Evolutionary conservation across 805 yeast species (phyloP).

Genomic region (Cephaloascus albidus): DNA sequence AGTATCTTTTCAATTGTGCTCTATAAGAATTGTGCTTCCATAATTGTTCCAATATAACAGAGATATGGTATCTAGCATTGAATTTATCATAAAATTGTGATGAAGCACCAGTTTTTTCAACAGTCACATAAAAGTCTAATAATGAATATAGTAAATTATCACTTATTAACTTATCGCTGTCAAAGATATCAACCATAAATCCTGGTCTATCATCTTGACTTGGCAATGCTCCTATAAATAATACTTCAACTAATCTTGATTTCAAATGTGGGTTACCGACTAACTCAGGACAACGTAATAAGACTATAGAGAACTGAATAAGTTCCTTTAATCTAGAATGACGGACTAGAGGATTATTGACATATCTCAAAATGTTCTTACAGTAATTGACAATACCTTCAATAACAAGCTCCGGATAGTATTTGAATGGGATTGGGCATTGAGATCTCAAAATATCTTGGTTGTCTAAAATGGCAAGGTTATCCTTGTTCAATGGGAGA

Average conservation of each 20-base stretch:
- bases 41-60: slow-evolving; percentile 70
- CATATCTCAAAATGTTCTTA: slow-evolving; percentile 47
- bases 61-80: slow-evolving; percentile 79
- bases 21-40: slow-evolving; percentile 72
- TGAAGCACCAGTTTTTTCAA: slow-evolving; percentile 92
- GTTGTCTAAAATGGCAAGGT: slow-evolving; percentile 64
- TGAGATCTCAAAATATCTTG: slow-evolving; percentile 57
- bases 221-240: slow-evolving; percentile 67
- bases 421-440: slow-evolving; percentile 71
- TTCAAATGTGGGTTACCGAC: slow-evolving; percentile 92
- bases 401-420: slow-evolving; percentile 74
- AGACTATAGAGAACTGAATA: slow-evolving; percentile 62
- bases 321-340: slow-evolving; percentile 43
- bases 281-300: slow-evolving; percentile 76
- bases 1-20: slow-evolving; percentile 57
- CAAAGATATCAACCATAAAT: slow-evolving; percentile 58
- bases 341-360: slow-evolving; percentile 48
- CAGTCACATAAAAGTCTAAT: slow-evolving; percentile 85
- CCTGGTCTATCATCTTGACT: slow-evolving; percentile 55
- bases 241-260: slow-evolving; percentile 69
- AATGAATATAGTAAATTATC: slow-evolving; percentile 71
- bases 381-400: slow-evolving; percentile 76
- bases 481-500: slow-evolving; percentile 46
- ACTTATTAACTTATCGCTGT: slow-evolving; percentile 49
- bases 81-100: slow-evolving; percentile 95